Evolutionary conservation across 345 rosid genomes (phyloP), one percentile per base, ranked within the genome.

Genomic region (Psidium friedrichsthalianum): DNA sequence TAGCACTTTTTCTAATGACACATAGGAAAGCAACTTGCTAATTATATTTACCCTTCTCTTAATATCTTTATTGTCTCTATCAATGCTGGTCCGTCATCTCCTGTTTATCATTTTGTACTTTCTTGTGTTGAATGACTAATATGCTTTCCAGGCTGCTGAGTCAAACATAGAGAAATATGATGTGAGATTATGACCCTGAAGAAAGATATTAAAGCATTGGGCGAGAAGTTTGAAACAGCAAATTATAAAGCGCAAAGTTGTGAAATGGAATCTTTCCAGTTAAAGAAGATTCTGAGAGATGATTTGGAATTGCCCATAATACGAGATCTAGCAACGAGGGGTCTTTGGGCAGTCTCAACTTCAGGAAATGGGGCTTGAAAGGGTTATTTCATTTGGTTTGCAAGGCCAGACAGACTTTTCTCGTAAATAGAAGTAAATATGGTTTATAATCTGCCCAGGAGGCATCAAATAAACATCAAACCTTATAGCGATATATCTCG

Each of bases 111-210:
- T 64, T 64, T 64, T 29, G 40, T 21, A 61, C 56, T 54, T 18
- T 54, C 42, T 61, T 61, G 42, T 61, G 74, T 20, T 61, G 29
- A 40, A 61, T 61, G 40, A 61, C 29, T 61, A 20, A 14, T 29
- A 29, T 29, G 74, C 21, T 82, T 82, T 82, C 3, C 57, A 98
- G 99, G 97, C 96, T 85, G 98, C 99, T 51, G 94, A 96, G 88
- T 96, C 98, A 80, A 96, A 94, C 86, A 87, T 98, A 56, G 88
- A 82, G 91, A 96, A 93, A 90, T 98, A 91, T 89, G 97, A 93
- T 83, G 80, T 90, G 74, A 95, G 88, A 91, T 91, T 84, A 89
- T 92, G 82, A 92, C 93, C 27, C 85, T 93, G 84, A 96, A 92
- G 88, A 82, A 83, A 82, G 94, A 94, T 82, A 89, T 93, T 61